Evolutionary conservation across 2,329 filamentous ascomycete species (phyloP).

Genomic region (Colletotrichum magnum): DNA sequence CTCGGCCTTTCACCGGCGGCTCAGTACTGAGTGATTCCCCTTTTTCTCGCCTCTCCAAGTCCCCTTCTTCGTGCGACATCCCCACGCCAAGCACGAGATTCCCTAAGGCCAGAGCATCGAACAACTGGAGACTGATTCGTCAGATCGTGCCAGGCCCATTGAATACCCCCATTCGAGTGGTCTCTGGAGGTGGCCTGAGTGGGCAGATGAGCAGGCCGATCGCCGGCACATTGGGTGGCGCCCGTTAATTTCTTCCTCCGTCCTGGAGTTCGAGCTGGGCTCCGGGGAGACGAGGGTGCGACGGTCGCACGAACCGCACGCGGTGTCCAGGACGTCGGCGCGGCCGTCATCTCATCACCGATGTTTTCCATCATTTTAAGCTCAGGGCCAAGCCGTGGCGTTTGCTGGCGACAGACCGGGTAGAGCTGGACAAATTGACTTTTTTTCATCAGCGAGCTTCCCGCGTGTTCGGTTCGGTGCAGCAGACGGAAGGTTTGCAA

Average conservation of each 20-base stretch:
- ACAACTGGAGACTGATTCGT: slow-evolving; percentile 14
- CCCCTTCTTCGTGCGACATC: slow-evolving; percentile 35
- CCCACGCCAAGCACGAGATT: slow-evolving; percentile 35
- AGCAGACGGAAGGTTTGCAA: slow-evolving; percentile 10
- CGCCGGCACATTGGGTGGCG: neutral
- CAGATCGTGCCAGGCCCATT: slow-evolving; percentile 23
- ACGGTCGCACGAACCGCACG: neutral
- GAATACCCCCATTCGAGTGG: slow-evolving; percentile 8
- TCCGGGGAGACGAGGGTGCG: neutral
- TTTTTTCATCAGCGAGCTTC: slow-evolving; percentile 13
- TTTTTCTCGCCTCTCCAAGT: slow-evolving; percentile 22
- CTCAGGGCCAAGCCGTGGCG: slow-evolving; percentile 29
- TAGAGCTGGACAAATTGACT: slow-evolving; percentile 35
- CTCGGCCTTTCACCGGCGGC: slow-evolving; percentile 38
- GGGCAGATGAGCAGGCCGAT: slow-evolving; percentile 27
- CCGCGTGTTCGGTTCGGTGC: slow-evolving; percentile 8
- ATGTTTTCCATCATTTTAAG: slow-evolving; percentile 21
- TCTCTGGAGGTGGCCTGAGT: slow-evolving; percentile 3
- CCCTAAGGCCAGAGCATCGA: slow-evolving; percentile 8
- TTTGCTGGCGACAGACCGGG: slow-evolving; percentile 19
- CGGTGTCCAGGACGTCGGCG: neutral
- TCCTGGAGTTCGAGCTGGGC: slow-evolving; percentile 1
- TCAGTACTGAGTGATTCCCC: neutral
- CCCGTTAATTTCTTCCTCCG: slow-evolving; percentile 2
- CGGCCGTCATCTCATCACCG: slow-evolving; percentile 13